Percentiles rank a stretch among this genome's conserved stretches.
phyloP scores from a whole-genome alignment of 2,329 filamentous ascomycete species.

The Periconia digitata region DNA sequence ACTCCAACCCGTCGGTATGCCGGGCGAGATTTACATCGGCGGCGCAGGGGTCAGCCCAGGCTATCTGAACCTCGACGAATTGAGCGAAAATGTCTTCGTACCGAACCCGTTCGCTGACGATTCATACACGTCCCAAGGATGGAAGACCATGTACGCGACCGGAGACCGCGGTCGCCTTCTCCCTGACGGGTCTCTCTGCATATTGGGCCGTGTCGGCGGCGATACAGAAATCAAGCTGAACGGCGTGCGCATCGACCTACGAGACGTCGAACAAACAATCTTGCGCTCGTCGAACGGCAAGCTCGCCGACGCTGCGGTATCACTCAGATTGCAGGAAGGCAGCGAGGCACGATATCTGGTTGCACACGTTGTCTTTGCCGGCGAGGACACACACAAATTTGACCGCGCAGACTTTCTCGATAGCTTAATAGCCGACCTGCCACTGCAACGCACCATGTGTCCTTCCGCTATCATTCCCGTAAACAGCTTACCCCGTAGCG shows the following conservation, averaged over 20 bases:
- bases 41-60: conserved; percentile 41
- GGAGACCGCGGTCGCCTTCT: conserved; percentile 45
- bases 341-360: too few species aligned
- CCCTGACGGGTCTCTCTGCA: conserved; percentile 37
- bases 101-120: not conserved
- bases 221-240: conserved; percentile 52
- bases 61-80: conserved; percentile 32
- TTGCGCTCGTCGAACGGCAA: too few species aligned
- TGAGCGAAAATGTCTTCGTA: conserved; percentile 22
- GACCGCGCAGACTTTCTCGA: too few species aligned
- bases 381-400: too few species aligned
- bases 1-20: conserved; percentile 43
- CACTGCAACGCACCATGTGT: too few species aligned
- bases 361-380: too few species aligned
- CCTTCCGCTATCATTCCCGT: too few species aligned
- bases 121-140: not conserved
- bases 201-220: conserved; percentile 44
- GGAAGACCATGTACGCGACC: conserved; percentile 35
- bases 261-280: conserved; percentile 43
- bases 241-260: conserved; percentile 51
- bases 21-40: conserved; percentile 49
- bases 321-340: too few species aligned
- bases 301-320: too few species aligned
- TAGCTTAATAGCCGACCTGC: too few species aligned
- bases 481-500: too few species aligned